Conservation (phyloP, 257 asterid species). For the Solanum chilense region DNA sequence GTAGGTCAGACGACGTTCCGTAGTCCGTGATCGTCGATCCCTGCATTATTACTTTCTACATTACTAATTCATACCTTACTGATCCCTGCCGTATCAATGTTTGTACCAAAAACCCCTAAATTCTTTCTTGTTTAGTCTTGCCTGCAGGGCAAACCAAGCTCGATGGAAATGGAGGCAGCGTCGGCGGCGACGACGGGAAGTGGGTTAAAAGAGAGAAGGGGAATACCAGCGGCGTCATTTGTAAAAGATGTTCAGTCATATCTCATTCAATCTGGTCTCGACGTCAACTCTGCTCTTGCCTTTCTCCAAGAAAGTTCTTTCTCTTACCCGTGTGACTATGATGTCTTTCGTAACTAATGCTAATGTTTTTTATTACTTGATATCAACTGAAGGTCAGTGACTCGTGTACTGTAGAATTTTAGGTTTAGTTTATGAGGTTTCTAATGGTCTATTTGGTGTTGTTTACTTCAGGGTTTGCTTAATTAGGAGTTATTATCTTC, state of each 20-base stretch:
- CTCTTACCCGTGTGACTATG: not conserved
- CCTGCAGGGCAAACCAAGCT: not conserved
- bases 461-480: not conserved
- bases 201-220: conserved; percentile 53
- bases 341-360: not conserved
- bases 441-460: not conserved
- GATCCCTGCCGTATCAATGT: too few relatives aligned
- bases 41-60: too few relatives aligned
- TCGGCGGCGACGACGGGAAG: not conserved
- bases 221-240: conserved; percentile 86
- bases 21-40: too few relatives aligned
- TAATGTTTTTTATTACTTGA: not conserved
- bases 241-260: conserved; percentile 86
- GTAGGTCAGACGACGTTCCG: too few relatives aligned
- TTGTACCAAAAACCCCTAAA: too few relatives aligned
- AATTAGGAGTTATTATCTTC: not conserved
- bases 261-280: conserved; percentile 59
- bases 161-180: not conserved
- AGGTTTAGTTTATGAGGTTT: not conserved
- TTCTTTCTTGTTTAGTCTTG: not conserved
- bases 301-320: conserved; percentile 81
- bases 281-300: conserved; percentile 76
- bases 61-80: too few relatives aligned
- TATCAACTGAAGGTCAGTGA: not conserved
- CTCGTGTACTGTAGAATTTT: not conserved